phyloP scores from a whole-genome alignment of 23 red algal genomes.

The Agarophyton chilense region DNA sequence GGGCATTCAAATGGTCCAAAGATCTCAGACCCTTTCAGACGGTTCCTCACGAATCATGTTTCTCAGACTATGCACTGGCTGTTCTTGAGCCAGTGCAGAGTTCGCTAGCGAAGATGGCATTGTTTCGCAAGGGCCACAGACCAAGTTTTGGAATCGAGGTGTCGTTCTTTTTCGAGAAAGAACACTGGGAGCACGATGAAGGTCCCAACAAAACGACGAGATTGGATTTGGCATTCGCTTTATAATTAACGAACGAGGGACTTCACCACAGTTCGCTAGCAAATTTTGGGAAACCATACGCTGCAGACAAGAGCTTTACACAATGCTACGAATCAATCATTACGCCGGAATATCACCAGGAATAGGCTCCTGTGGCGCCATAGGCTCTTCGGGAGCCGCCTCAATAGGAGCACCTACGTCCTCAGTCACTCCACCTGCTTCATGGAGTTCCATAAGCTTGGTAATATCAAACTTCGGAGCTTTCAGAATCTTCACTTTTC shows the following conservation, averaged over 20 bases:
- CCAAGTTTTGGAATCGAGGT: too few species aligned
- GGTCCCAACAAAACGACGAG: too few species aligned
- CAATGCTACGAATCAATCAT: slow-evolving; percentile 17
- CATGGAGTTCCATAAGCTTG: slow-evolving; percentile 99
- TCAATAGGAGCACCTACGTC: slow-evolving; percentile 82
- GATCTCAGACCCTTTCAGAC: too few species aligned
- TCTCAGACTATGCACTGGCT: too few species aligned
- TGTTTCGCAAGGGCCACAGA: too few species aligned
- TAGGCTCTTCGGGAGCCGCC: slow-evolving; percentile 14
- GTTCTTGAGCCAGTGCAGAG: too few species aligned
- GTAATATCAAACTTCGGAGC: slow-evolving; percentile 97
- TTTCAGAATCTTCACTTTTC: slow-evolving; percentile 96
- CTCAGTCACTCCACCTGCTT: slow-evolving; percentile 68
- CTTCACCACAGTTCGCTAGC: not conserved
- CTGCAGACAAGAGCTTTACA: slow-evolving; percentile 12
- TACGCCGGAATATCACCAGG: slow-evolving; percentile 66
- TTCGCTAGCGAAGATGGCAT: too few species aligned
- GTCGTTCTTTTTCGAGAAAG: too few species aligned
- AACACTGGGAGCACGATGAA: too few species aligned
- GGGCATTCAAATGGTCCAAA: too few species aligned
- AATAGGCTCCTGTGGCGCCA: slow-evolving; percentile 62
- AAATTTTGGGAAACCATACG: not conserved
- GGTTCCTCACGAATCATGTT: too few species aligned
- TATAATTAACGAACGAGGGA: not conserved
- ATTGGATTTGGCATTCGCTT: too few species aligned